Conservation (phyloP, 495 filamentous ascomycete species). For the Penicillium bialowiezense region DNA sequence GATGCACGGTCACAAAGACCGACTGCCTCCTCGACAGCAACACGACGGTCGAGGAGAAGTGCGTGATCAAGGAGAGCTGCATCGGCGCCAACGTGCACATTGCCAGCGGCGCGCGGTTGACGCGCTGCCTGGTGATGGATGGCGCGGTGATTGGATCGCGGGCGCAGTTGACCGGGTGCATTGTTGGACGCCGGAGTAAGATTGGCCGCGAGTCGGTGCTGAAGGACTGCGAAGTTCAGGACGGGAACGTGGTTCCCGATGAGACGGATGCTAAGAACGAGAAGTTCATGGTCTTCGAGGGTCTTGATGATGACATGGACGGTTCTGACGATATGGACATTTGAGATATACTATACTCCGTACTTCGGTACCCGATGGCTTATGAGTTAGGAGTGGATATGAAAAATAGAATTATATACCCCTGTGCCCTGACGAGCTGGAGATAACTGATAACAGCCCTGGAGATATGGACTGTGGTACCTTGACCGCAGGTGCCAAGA, state of each 20-base stretch:
- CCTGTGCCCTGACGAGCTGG: neutral
- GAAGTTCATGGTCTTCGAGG: constrained; percentile 81
- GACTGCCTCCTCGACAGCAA: constrained; percentile 83
- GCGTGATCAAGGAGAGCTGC: constrained; percentile 83
- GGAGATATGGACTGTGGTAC: too few species aligned
- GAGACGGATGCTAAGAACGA: constrained; percentile 82
- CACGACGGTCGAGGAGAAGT: constrained; percentile 77
- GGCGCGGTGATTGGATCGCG: constrained; percentile 76
- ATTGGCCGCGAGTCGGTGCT: constrained; percentile 74
- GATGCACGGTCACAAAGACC: constrained; percentile 68
- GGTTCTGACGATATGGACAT: constrained; percentile 20
- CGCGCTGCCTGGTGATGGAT: constrained; percentile 86
- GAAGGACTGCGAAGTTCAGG: constrained; percentile 87
- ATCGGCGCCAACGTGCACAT: constrained; percentile 86
- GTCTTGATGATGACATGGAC: constrained; percentile 48
- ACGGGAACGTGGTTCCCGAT: constrained; percentile 76
- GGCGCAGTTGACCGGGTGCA: constrained; percentile 74
- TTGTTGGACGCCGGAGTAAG: constrained; percentile 71
- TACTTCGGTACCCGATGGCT: too few species aligned
- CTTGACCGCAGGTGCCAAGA: too few species aligned
- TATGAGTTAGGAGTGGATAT: constrained; percentile 1
- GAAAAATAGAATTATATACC: constrained; percentile 9
- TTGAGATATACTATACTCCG: constrained; percentile 1
- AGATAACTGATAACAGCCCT: too few species aligned
- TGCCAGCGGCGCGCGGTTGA: constrained; percentile 71